Conservation (phyloP, 1,284 basidiomycete species). For the Vanrija pseudolonga region DNA sequence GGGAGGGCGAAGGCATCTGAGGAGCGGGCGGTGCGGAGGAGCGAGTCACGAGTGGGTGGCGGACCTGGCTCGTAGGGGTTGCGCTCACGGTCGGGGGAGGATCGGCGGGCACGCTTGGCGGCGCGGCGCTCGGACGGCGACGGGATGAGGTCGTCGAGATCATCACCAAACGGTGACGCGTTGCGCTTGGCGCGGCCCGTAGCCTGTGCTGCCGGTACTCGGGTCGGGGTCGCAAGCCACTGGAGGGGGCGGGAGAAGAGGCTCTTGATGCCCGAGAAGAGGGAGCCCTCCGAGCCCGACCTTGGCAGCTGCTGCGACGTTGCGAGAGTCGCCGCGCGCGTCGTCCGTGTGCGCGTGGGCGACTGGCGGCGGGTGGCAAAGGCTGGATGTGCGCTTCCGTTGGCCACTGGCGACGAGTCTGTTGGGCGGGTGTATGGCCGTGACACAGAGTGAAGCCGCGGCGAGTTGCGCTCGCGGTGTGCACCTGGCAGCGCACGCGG, state of each 20-base stretch:
- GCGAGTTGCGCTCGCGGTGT: slow-evolving; percentile 1
- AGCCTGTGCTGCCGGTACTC: not conserved
- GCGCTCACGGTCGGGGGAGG: slow-evolving; percentile 8
- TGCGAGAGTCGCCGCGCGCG: no score
- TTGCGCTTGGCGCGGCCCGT: slow-evolving; percentile 20
- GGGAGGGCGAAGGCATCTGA: slow-evolving; percentile 28
- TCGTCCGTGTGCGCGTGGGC: no score
- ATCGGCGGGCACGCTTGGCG: slow-evolving; percentile 22
- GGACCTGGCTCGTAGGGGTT: slow-evolving; percentile 9
- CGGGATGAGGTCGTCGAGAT: slow-evolving; percentile 29
- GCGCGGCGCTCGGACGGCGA: slow-evolving; percentile 25
- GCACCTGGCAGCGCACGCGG: slow-evolving; percentile 5
- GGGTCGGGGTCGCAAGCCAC: slow-evolving; percentile 28
- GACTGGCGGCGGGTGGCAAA: no score
- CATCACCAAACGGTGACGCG: slow-evolving; percentile 22
- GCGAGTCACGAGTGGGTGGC: not conserved
- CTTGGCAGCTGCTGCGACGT: slow-evolving; percentile 4
- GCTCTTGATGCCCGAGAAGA: slow-evolving; percentile 29
- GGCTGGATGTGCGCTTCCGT: not conserved
- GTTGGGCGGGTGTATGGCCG: slow-evolving; percentile 9
- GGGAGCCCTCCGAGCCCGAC: slow-evolving; percentile 22
- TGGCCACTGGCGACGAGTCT: not conserved
- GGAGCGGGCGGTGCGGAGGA: not conserved
- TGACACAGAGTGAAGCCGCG: not conserved
- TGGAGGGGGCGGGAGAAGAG: slow-evolving; percentile 33